phyloP scores from a whole-genome alignment of 2,329 filamentous ascomycete genomes.

The Madurella fahalii region DNA sequence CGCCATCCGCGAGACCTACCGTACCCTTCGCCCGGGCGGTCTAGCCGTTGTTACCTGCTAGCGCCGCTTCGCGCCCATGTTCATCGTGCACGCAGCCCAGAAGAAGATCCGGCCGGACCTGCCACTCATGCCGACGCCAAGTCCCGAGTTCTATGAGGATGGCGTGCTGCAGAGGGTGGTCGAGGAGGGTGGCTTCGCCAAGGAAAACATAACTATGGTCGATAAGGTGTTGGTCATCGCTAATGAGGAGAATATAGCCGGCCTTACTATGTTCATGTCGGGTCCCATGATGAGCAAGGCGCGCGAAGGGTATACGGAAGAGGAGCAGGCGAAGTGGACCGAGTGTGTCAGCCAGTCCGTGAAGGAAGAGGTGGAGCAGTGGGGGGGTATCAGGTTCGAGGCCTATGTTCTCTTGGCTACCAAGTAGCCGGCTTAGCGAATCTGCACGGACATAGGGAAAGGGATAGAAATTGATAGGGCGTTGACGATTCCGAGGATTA shows the following conservation, averaged over 20 bases:
- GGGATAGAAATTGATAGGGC: too few relatives aligned
- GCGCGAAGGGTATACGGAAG: background rate
- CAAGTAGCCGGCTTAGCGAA: background rate
- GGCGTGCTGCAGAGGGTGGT: slow-evolving; percentile 23
- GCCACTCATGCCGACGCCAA: slow-evolving; percentile 25
- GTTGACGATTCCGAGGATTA: too few relatives aligned
- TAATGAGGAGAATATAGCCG: background rate
- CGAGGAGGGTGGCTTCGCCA: slow-evolving; percentile 25
- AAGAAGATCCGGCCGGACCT: slow-evolving; percentile 27
- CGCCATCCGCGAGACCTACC: slow-evolving; percentile 29
- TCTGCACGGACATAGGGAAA: too few relatives aligned
- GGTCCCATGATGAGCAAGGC: background rate
- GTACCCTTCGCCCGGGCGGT: slow-evolving; percentile 27
- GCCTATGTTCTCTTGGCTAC: background rate
- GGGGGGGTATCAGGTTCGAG: background rate
- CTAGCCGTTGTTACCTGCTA: slow-evolving; percentile 23
- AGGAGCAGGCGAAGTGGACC: background rate
- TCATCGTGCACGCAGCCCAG: slow-evolving; percentile 30
- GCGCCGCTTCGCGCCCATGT: slow-evolving; percentile 25
- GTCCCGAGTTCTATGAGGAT: slow-evolving; percentile 26
- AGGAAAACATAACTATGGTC: background rate
- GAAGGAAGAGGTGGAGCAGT: background rate
- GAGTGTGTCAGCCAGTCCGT: background rate
- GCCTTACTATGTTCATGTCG: background rate
- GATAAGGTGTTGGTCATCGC: background rate